Percentiles rank a stretch among this genome's conserved stretches.
Conservation (phyloP, 306 rosid species). For the Cyamopsis tetragonoloba region DNA sequence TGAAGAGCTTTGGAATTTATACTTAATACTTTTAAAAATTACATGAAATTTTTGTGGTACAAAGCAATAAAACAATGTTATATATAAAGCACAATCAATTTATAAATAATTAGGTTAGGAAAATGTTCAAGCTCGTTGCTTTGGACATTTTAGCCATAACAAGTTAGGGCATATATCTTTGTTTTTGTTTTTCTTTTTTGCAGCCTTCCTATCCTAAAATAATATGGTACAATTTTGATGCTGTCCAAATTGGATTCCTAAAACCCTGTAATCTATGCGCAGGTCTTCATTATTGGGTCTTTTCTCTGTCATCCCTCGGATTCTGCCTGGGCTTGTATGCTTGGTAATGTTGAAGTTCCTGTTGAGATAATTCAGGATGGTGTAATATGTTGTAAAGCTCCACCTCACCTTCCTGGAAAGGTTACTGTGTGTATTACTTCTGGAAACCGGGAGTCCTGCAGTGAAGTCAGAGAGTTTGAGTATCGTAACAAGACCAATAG, state of each 20-base stretch:
- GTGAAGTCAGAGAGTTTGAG: slow-evolving; percentile 87
- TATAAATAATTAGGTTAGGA: background rate
- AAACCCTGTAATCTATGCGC: slow-evolving; percentile 28
- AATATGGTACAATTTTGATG: background rate
- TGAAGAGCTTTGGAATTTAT: slow-evolving; percentile 10
- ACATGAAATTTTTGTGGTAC: background rate
- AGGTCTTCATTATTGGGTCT: slow-evolving; percentile 83
- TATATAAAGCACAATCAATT: background rate
- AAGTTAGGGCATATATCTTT: background rate
- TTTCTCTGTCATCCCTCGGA: slow-evolving; percentile 72
- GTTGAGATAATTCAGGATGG: slow-evolving; percentile 80
- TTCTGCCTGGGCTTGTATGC: slow-evolving; percentile 90
- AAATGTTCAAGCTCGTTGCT: slow-evolving; percentile 6
- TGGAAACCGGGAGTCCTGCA: slow-evolving; percentile 83
- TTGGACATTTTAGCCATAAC: background rate
- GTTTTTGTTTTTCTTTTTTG: background rate
- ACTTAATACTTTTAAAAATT: background rate
- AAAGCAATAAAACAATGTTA: no score
- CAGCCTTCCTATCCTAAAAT: background rate
- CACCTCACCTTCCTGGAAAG: slow-evolving; percentile 72
- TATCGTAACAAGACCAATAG: slow-evolving; percentile 44
- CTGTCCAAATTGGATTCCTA: slow-evolving; percentile 14
- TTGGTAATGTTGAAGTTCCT: slow-evolving; percentile 83
- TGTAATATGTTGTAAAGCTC: slow-evolving; percentile 72
- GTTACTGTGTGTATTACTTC: slow-evolving; percentile 80